Conservation (phyloP, 2,329 filamentous ascomycete genomes). For the Orbilia blumenaviensis region DNA sequence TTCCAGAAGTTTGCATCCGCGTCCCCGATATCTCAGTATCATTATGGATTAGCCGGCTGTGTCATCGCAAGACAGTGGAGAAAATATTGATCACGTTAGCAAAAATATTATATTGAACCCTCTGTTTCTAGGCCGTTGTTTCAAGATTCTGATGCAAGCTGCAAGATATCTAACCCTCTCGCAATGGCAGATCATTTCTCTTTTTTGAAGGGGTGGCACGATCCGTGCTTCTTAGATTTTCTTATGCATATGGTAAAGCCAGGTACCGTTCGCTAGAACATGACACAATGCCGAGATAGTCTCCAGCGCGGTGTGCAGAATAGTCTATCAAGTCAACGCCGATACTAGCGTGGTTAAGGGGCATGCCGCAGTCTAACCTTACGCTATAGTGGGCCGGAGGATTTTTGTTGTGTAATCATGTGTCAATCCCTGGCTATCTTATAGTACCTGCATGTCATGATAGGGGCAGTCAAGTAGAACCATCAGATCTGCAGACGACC, state of each 20-base stretch:
- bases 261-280: background rate
- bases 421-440: constrained; percentile 9
- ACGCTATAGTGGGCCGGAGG: background rate
- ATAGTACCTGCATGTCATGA: constrained; percentile 17
- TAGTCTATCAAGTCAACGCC: too few species aligned
- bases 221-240: background rate
- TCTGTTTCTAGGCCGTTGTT: background rate
- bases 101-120: background rate
- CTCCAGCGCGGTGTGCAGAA: background rate
- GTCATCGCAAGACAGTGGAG: background rate
- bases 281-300: constrained; percentile 2
- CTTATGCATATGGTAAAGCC: background rate
- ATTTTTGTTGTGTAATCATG: constrained; percentile 15
- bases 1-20: background rate
- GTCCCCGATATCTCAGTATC: background rate
- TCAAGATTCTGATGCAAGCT: constrained; percentile 19
- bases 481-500: background rate
- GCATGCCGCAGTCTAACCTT: background rate
- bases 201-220: background rate
- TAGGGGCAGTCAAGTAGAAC: background rate
- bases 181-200: background rate
- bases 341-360: background rate
- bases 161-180: background rate
- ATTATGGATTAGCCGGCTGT: background rate
- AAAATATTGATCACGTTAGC: constrained; percentile 11